Evolutionary conservation across 164 flowering plant genomes (phyloP), one percentile per base, ranked within the genome.

Genomic region (Aristolochia contorta): DNA sequence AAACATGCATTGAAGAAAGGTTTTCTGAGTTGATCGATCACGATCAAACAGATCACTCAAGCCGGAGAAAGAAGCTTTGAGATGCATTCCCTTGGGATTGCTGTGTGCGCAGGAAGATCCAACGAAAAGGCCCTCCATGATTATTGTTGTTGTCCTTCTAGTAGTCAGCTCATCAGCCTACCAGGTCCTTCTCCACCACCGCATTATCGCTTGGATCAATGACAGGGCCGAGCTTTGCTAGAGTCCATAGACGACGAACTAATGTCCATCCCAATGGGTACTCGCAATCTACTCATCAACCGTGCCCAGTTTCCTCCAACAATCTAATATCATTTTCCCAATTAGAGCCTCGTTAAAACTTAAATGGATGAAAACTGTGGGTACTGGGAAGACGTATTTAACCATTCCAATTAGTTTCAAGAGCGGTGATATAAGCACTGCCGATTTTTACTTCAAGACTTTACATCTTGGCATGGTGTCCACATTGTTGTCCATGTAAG

Each of bases 141-240:
- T 46, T 1, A 18, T 46, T 0, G 13, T 61, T 19, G 25, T 61
- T 27, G 8, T 51, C 12, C 50, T 61, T 47, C 56, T 61, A 58
- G 19, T 13, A 58, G 61, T 50, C 5, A 21, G 7, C 21, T 23
- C 22, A 25, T 27, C 0, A 48, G 54, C 15, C 55, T 60, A 1
- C 18, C 63, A 10, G 41, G 3, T 14, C 54, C 63, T 16, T 47
- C 54, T 0, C 54, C 45, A 16, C 63, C 63, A 12, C 71, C 80
- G 24, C 81, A 73, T 56, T 65, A 60, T 15, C n/a, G n/a, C n/a
- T 13, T 48, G 16, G 33, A 1, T n/a, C 5, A 19, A 27, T 41
- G 14, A 27, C n/a, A n/a, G n/a, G 54, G 32, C 25, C 13, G 37
- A 4, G 49, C 5, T 47, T 23, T 13, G 18, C 12, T n/a, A 12